Base-by-base conservation (phyloP, 2,329 filamentous ascomycete genomes). In the Fusarium denticulatum region DNA sequence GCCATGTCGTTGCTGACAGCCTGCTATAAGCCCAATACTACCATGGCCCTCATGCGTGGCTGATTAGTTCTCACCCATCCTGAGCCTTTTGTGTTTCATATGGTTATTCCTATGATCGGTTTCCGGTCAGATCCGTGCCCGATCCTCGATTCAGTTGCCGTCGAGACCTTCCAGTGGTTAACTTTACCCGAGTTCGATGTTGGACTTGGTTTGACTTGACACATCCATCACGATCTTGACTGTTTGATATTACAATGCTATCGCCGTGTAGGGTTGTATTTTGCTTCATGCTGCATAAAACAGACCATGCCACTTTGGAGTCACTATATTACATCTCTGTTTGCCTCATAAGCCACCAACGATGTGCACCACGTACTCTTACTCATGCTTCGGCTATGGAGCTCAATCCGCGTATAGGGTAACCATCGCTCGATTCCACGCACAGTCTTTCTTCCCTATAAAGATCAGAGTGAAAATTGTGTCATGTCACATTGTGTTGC, bases 11-110 rank as follows among this genome's bases (percentile, higher is more conserved):
- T 50, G 45, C 39, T 67, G 55, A 65, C 57, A 39, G 42, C 30
- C 42, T 50, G 26, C 53, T 26, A 26, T n/a, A 28, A 58, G n/a
- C 36, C 37, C 37, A 45, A 69, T 73, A 49, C 64, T 55, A 68
- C 60, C 37, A 45, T 34, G 40, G 53, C 63, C 53, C 45, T 60
- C 58, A 20, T 47, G 32, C 12, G 45, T 63, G 43, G 67, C 47
- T 67, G 46, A 32, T 70, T 72, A 75, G 74, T 67, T 72, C 74
- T 76, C 62, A 72, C 67, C 52, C 53, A 26, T 42, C 22, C 37
- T 63, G n/a, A 58, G 37, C 46, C 57, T 66, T 66, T 67, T 67
- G 60, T 64, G 75, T 76, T 77, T 74, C 73, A 73, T 47, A 40
- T 64, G 53, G 52, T 57, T 67, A 60, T 36, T 55, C 26, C 46